phyloP scores from a whole-genome alignment of 2,329 filamentous ascomycete genomes.

The Zopfia rhizophila region DNA sequence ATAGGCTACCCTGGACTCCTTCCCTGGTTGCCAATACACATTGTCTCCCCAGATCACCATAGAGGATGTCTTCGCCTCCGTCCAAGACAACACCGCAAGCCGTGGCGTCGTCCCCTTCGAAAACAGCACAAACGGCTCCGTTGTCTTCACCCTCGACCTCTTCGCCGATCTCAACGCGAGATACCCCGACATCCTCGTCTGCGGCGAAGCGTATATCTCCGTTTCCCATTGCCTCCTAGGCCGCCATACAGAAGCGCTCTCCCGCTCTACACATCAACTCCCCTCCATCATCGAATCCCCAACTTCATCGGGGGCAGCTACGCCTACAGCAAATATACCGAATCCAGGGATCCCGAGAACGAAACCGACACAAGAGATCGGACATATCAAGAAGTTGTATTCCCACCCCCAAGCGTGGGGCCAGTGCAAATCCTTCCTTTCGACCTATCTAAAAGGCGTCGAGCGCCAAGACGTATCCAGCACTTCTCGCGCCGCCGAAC shows the following conservation, averaged over 20 bases:
- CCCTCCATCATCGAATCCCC: slow-evolving; percentile 31
- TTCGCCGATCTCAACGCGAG: slow-evolving; percentile 76
- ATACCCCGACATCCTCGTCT: slow-evolving; percentile 77
- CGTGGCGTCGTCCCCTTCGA: slow-evolving; percentile 93
- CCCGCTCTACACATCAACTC: slow-evolving; percentile 1
- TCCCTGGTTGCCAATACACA: slow-evolving; percentile 50
- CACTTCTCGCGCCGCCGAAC: slow-evolving; percentile 85
- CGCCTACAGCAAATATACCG: slow-evolving; percentile 62
- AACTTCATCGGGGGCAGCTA: slow-evolving; percentile 58
- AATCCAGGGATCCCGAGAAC: slow-evolving; percentile 58
- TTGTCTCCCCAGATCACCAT: slow-evolving; percentile 59
- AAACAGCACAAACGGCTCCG: slow-evolving; percentile 94
- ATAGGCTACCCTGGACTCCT: slow-evolving; percentile 66
- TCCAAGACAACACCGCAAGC: slow-evolving; percentile 72
- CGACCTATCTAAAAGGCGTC: slow-evolving; percentile 73
- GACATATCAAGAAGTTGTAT: slow-evolving; percentile 79
- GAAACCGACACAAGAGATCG: slow-evolving; percentile 63
- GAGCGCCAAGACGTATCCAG: slow-evolving; percentile 86
- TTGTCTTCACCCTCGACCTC: slow-evolving; percentile 89
- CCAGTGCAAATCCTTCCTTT: slow-evolving; percentile 83
- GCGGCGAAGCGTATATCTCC: slow-evolving; percentile 84
- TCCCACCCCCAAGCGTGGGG: slow-evolving; percentile 96
- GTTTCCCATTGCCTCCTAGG: slow-evolving; percentile 91
- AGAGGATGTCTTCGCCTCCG: slow-evolving; percentile 79
- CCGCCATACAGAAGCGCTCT: slow-evolving; percentile 18